Conservation (phyloP, 805 yeast genomes). For the Hanseniaspora lindneri region DNA sequence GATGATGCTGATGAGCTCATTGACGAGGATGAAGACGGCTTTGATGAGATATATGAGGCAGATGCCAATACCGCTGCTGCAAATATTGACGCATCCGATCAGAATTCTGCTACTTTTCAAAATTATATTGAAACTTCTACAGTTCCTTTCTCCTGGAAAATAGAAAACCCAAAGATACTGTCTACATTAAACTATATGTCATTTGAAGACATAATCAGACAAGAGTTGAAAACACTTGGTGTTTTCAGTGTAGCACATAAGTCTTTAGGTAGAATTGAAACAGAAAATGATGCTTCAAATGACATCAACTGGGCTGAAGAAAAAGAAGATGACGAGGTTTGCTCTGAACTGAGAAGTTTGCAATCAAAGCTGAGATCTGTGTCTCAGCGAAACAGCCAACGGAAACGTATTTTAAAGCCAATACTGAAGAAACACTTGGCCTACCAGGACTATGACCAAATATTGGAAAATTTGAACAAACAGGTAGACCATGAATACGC, state of each 20-base stretch:
- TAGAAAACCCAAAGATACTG: slow-evolving; percentile 20
- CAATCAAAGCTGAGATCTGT: slow-evolving; percentile 58
- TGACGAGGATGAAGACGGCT: slow-evolving; percentile 13
- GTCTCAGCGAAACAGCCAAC: slow-evolving; percentile 48
- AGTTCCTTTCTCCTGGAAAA: slow-evolving; percentile 15
- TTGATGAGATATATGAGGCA: slow-evolving; percentile 12
- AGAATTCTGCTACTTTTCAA: neutral
- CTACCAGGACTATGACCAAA: slow-evolving; percentile 85
- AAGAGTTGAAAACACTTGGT: slow-evolving; percentile 84
- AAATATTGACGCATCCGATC: slow-evolving; percentile 31
- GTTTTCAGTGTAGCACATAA: slow-evolving; percentile 47
- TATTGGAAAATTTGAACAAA: slow-evolving; percentile 85
- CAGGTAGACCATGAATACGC: slow-evolving; percentile 92
- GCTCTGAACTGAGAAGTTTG: slow-evolving; percentile 64
- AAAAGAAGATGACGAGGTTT: slow-evolving; percentile 87
- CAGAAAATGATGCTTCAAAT: slow-evolving; percentile 19
- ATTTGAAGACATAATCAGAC: slow-evolving; percentile 74
- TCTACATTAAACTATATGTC: slow-evolving; percentile 54
- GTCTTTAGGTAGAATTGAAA: slow-evolving; percentile 20
- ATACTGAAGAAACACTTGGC: slow-evolving; percentile 78
- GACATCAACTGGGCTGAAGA: slow-evolving; percentile 55
- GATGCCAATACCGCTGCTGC: slow-evolving; percentile 19
- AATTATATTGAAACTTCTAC: slow-evolving; percentile 12
- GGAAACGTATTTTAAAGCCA: slow-evolving; percentile 57
- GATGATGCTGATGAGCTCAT: slow-evolving; percentile 23